Base-by-base conservation (phyloP, 108 stramenopile species). In the Cyclostephanos invisitatus region DNA sequence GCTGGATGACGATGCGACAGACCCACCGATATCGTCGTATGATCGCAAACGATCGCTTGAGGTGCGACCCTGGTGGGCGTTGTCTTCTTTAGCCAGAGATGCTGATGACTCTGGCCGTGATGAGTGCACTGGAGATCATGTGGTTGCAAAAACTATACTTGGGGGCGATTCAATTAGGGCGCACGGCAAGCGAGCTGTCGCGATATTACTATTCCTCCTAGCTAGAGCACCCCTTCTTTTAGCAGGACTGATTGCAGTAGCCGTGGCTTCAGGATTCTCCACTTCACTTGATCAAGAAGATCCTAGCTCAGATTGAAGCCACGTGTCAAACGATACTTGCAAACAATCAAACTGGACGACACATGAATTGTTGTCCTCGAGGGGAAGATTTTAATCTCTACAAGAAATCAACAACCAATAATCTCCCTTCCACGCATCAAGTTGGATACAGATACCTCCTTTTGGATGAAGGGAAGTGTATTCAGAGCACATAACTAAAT, bases 201-300 rank as follows among this genome's bases (percentile, higher is more conserved):
- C 47, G 1, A 32, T 50, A 1, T 55, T 63, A 28, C 27, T 65
- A 28, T 9, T 73, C 28, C 42, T 73, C 28, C 24, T 73, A 22
- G 42, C 15, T 27, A 64, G 51, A 24, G 64, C 73, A 10, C 73
- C 73, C 18, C 57, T 73, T 27, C 73, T 73, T 32, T 73, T 54
- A 20, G 63, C 73, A 4, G 73, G 54, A 14, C 7, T 73, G 14
- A 65, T 73, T 65, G 53, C 54, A 7, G 63, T 55, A n/a, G 29
- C 32, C 12, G 21, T 78, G 87, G 44, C 44, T 11, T 46, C 12
- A 11, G 44, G 44, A 2, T 46, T 46, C 44, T 46, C 12, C 44
- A 1, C 44, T 14, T 15, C 44, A 46, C 44, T 46, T 46, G 12
- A 46, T 15, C 14, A 46, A 14, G 12, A 46, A 15, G 44, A 46